Base-by-base conservation (phyloP, 805 yeast species). In the Ogataea trehaloabstinens region DNA sequence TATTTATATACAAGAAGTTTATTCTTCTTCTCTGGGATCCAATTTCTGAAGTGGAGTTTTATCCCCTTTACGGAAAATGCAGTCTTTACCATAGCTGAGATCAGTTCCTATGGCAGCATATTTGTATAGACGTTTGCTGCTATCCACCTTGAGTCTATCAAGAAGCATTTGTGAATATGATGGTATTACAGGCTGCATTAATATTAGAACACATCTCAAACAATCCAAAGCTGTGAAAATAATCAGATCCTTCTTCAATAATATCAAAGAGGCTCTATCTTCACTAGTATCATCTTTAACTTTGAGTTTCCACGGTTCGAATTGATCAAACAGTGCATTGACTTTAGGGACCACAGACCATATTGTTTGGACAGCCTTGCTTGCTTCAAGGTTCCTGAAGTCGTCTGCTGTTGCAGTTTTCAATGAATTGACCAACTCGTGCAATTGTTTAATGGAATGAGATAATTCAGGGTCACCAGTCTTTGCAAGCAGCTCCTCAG, bases 161-260 rank as follows among this genome's bases (percentile, higher is more conserved):
- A 91, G 65, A 4, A 87, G 64, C 8, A 64, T 61, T 0, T 53
- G 45, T 0, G 95, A 61, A 35, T 88, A 66, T 3, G 64, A 64
- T 0, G 98, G 97, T 28, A 85, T 78, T 19, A 91, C 69, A 2
- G 96, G 87, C 42, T 74, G 80, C 22, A 84, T 67, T 24, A 85
- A 54, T 6, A 91, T 79, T 1, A 91, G 70, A 8, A 75, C 52
- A 0, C 86, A 72, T 40, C 98, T 70, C 12, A 81, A 70, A 1
- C 79, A 72, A 49, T 91, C 98, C 6, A 85, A 74, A 1, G 87
- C 82, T 6, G 75, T 53, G 44, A 74, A 78, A 2, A 90, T 76
- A 11, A 79, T 71, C 31, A 72, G 63, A 56, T 80, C 83, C 47
- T 73, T 80, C 17, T 47, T 45, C 5, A 50, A 24, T 6, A 43